phyloP scores from a whole-genome alignment of 306 rosid genomes.

The Rosa persica region DNA sequence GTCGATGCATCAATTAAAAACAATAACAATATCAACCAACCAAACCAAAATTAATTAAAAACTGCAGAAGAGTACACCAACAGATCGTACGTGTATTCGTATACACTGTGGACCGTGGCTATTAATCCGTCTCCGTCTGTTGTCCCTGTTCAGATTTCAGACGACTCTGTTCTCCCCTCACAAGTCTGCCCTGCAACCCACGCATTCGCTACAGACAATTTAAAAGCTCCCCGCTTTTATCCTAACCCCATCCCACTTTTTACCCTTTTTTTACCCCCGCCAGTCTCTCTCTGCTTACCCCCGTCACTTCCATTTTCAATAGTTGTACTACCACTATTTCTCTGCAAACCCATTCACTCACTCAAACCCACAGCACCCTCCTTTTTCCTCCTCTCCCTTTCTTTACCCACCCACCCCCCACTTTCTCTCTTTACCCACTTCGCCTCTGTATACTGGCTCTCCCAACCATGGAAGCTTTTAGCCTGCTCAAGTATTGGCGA shows the following conservation, averaged over 20 bases:
- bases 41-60: too few relatives aligned
- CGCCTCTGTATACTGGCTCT: conserved; percentile 75
- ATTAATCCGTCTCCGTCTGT: conserved; percentile 23
- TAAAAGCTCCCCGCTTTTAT: conserved; percentile 5
- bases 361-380: neutral
- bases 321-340: neutral
- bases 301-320: conserved; percentile 25
- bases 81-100: neutral
- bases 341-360: conserved; percentile 14
- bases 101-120: neutral
- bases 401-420: neutral
- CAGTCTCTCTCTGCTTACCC: neutral
- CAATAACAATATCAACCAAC: too few relatives aligned
- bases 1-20: too few relatives aligned
- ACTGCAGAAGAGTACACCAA: neutral
- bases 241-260: neutral
- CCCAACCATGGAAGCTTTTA: conserved; percentile 99
- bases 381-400: neutral
- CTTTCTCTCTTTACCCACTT: neutral
- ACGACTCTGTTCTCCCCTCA: conserved; percentile 36
- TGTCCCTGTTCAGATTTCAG: conserved; percentile 22
- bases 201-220: conserved; percentile 36
- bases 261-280: neutral
- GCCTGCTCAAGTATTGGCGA: conserved; percentile 92
- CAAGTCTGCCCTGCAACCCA: conserved; percentile 55